Evolutionary conservation across 2,329 filamentous ascomycete species (phyloP), one percentile per base, ranked within the genome.

Genomic region (Cryphonectria nitschkei): DNA sequence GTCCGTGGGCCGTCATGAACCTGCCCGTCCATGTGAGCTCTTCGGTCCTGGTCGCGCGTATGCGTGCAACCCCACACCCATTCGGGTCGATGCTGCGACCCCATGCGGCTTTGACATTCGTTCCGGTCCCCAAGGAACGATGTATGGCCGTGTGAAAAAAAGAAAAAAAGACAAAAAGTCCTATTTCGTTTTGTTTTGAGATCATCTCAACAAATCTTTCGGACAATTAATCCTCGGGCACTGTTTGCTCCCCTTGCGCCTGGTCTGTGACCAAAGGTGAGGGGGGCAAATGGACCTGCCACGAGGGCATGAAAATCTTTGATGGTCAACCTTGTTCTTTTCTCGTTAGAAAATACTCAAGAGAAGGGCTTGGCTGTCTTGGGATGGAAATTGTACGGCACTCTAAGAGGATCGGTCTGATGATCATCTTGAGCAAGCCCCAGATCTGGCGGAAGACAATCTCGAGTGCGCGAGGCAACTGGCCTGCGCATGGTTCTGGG

Each of bases 71-170:
- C 61, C 61, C 68, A 56, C 72, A 68, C 68, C 80, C 81, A 80
- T 80, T 79, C 82, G 83, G 84, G 85, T 84, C 84, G 84, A 86
- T 87, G 83, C 84, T 86, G 81, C 84, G 84, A 76, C 83, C 84
- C 81, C 83, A 76, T 81, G 80, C 78, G 79, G 79, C 34, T 74
- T 73, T 72, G 56, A 54, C 41, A 68, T 19, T n/a, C 41, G 32
- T 34, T n/a, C 32, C 14, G 19, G 32, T 22, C 41, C 39, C 37
- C 60, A 43, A 14, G 13, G n/a, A 14, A 26, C 26, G 13, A n/a
- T 50, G 68, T 65, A 58, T 61, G 68, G 74, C 74, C 73, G 73
- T 76, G 74, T 76, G 77, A 76, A 77, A 39, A 39, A 13, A 9
- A 13, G 6, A 39, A 39, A 39, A 11, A 13, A 39, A 39, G 2